These are phyloP conservation scores for Candida sithepensis DNA, from an alignment of 805 yeast species.

Conservation along the genomic window DNA sequence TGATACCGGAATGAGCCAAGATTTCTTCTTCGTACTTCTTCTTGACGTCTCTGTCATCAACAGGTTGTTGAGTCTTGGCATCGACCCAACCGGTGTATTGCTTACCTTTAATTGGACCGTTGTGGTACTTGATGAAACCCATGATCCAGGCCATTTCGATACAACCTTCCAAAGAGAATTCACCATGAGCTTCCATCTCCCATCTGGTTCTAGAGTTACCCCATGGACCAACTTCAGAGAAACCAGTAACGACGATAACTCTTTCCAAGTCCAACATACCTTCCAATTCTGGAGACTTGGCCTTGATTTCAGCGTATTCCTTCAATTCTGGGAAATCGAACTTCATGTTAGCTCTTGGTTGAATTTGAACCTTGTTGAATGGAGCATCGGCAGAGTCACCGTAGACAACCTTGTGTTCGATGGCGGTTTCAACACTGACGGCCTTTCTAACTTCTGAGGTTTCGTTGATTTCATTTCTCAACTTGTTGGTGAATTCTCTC, in stretches of 20 bases:
- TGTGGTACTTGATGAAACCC: slow-evolving; percentile 95
- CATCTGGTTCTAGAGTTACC: slow-evolving; percentile 98
- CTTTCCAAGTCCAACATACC: slow-evolving; percentile 90
- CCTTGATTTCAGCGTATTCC: slow-evolving; percentile 68
- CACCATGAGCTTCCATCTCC: slow-evolving; percentile 98
- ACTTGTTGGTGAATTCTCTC: slow-evolving; percentile 76
- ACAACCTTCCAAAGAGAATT: slow-evolving; percentile 95
- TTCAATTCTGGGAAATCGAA: slow-evolving; percentile 90
- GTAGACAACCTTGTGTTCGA: slow-evolving; percentile 79
- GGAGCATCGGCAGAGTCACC: slow-evolving; percentile 89
- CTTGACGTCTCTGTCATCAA: slow-evolving; percentile 93
- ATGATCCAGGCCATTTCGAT: slow-evolving; percentile 99
- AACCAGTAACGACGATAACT: slow-evolving; percentile 95
- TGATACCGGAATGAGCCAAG: slow-evolving; percentile 92
- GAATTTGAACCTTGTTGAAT: slow-evolving; percentile 68
- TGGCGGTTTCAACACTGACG: slow-evolving; percentile 87
- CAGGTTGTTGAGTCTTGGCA: slow-evolving; percentile 86
- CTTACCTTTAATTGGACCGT: slow-evolving; percentile 83
- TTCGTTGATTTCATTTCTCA: slow-evolving; percentile 74
- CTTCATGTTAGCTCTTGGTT: slow-evolving; percentile 94
- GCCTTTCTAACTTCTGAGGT: slow-evolving; percentile 93
- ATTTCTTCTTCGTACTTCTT: slow-evolving; percentile 85
- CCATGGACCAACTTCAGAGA: slow-evolving; percentile 99
- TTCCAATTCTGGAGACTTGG: slow-evolving; percentile 68
- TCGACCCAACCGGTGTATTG: slow-evolving; percentile 98